Percentiles rank a stretch among this genome's conserved stretches.
These are phyloP conservation scores for Heliosperma pusillum DNA, from an alignment of 148 eudicot genomes.

Conservation along the genomic window DNA sequence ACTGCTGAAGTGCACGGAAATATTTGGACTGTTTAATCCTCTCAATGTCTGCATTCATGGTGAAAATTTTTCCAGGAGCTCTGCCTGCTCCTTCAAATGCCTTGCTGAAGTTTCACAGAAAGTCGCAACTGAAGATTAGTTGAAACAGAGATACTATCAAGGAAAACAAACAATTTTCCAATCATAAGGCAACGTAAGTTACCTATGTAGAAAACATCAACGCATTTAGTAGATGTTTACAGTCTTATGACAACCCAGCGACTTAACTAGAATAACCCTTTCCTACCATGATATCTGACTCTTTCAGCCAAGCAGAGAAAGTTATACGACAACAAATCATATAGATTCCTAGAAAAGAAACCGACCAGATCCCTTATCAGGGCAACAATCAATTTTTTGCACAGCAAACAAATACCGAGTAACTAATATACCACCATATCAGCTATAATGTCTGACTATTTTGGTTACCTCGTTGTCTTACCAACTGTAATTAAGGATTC, in stretches of 20 bases:
- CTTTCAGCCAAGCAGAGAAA: not conserved
- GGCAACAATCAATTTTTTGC: too few species aligned
- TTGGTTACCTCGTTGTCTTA: not conserved
- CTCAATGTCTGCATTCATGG: constrained; percentile 50
- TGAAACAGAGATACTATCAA: not conserved
- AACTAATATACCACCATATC: not conserved
- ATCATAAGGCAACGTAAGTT: not conserved
- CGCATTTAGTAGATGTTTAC: not conserved
- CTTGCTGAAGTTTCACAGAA: constrained; percentile 48
- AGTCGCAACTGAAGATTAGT: constrained; percentile 7
- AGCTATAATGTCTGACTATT: not conserved
- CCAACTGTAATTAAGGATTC: not conserved
- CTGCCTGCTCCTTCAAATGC: constrained; percentile 88
- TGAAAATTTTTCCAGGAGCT: constrained; percentile 53
- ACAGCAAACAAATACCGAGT: not conserved
- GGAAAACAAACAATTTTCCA: not conserved
- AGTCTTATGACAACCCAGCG: not conserved
- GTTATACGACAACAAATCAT: not conserved
- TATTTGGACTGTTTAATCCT: constrained; percentile 73
- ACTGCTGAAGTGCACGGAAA: constrained; percentile 50
- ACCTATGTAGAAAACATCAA: not conserved
- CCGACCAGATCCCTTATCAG: not conserved
- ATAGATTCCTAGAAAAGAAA: not conserved
- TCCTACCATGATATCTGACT: not conserved
- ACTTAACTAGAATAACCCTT: not conserved